These are phyloP conservation scores for Mucor mucedo DNA, from an alignment of 371 early-diverging fungal species.

Conservation along the genomic window DNA sequence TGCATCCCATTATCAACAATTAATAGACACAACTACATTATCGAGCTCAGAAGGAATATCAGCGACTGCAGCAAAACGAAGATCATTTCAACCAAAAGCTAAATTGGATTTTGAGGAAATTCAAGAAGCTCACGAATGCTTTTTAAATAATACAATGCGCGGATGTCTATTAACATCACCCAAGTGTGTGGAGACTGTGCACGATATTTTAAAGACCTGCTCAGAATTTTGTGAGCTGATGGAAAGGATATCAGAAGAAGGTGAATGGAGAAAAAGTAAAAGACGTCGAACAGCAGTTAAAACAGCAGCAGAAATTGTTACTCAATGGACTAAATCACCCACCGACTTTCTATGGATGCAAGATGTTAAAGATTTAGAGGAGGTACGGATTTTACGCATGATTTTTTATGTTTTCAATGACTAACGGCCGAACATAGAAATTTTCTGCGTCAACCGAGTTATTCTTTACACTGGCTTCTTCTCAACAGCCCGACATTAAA, in stretches of 20 bases:
- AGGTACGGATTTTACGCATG: neutral
- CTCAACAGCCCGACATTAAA: slow-evolving; percentile 47
- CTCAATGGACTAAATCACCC: slow-evolving; percentile 39
- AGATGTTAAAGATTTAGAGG: slow-evolving; percentile 30
- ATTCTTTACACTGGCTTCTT: slow-evolving; percentile 54
- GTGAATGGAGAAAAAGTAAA: slow-evolving; percentile 34
- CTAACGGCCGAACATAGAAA: slow-evolving; percentile 35
- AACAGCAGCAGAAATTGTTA: slow-evolving; percentile 49
- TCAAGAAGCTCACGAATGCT: slow-evolving; percentile 55
- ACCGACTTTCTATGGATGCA: slow-evolving; percentile 18
- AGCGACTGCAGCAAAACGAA: slow-evolving; percentile 3
- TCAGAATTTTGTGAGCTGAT: slow-evolving; percentile 47
- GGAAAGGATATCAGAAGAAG: slow-evolving; percentile 32
- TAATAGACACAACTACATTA: slow-evolving; percentile 29
- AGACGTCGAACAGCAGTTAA: slow-evolving; percentile 27
- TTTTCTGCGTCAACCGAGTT: slow-evolving; percentile 55
- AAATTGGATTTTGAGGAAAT: slow-evolving; percentile 63
- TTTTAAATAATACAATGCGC: slow-evolving; percentile 45
- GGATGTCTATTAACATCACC: slow-evolving; percentile 60
- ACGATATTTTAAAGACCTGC: slow-evolving; percentile 43
- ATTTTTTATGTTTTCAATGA: neutral
- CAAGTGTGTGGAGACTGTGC: slow-evolving; percentile 40
- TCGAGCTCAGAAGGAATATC: neutral
- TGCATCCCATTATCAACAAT: slow-evolving; percentile 38
- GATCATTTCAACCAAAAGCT: slow-evolving; percentile 14